Evolutionary conservation across 2,329 filamentous ascomycete genomes (phyloP).

Genomic region (Stemphylium beticola): DNA sequence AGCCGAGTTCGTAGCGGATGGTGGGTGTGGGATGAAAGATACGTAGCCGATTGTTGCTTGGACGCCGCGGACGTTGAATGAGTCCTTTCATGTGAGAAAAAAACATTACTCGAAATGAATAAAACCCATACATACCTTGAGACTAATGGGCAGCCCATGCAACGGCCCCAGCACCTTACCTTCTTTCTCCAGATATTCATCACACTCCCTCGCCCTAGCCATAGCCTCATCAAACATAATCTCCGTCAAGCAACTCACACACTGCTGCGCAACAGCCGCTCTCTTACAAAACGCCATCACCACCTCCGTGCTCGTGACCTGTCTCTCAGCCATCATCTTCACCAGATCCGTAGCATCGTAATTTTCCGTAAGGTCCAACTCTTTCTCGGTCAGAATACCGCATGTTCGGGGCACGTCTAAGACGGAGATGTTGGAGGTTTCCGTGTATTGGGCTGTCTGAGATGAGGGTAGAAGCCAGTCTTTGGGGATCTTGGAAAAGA

Average conservation of each 20-base stretch:
- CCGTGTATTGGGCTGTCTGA: slow-evolving; percentile 23
- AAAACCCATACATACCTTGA: slow-evolving; percentile 51
- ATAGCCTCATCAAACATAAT: slow-evolving; percentile 53
- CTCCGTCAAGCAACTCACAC: slow-evolving; percentile 57
- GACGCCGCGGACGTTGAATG: slow-evolving; percentile 65
- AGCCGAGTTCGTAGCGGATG: slow-evolving; percentile 40
- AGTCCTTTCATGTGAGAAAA: slow-evolving; percentile 50
- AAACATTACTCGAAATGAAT: not conserved
- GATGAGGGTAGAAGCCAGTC: slow-evolving; percentile 40
- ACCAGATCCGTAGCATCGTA: slow-evolving; percentile 45
- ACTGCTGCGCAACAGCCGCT: slow-evolving; percentile 63
- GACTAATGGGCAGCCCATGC: slow-evolving; percentile 61
- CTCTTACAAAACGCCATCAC: slow-evolving; percentile 61
- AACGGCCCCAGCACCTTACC: slow-evolving; percentile 56
- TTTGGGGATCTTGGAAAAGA: slow-evolving; percentile 39
- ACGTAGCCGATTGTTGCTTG: slow-evolving; percentile 67
- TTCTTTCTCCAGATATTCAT: slow-evolving; percentile 45
- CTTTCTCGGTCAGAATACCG: slow-evolving; percentile 39
- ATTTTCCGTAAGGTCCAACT: slow-evolving; percentile 45
- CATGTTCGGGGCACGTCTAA: slow-evolving; percentile 39
- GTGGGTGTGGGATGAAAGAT: slow-evolving; percentile 44
- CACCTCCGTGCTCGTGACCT: slow-evolving; percentile 51
- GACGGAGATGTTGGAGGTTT: slow-evolving; percentile 32
- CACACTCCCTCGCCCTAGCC: slow-evolving; percentile 46
- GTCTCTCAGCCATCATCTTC: slow-evolving; percentile 27